Base-by-base conservation (phyloP, 768 basidiomycete genomes). In the Suillus luteus region DNA sequence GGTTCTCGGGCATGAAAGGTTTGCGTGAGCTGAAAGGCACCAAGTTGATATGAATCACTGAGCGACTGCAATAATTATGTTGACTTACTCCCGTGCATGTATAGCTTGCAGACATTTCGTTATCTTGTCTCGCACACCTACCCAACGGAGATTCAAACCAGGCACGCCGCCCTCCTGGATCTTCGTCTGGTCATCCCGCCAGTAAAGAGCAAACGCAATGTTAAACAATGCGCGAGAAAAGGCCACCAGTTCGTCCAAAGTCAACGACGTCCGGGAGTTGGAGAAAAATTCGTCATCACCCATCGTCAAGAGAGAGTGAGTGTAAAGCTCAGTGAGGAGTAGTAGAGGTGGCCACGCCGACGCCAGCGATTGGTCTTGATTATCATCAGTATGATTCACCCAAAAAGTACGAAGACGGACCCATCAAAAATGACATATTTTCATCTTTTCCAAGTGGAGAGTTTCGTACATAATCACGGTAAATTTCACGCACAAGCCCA, bases 271-370 rank as follows among this genome's bases (percentile, higher is more conserved):
- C 22, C 88, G 79, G n/a, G 75, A 71, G 58, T 63, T 65, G 2
- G 87, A 85, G 72, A 97, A 97, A 79, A 99, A 99, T 73, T 99
- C 97, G 76, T 98, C 96, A 69, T 99, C 97, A 1, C 93, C 93
- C 84, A 99, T 92, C 0, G 95, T 95, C 38, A 94, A 80, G 38
- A 99, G 83, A 1, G 88, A 85, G 64, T 96, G 91, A 2, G 87
- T 83, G 75, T 97, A 96, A 12, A 97, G 74, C 59, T 96, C 90
- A 1, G 86, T 82, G 9, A 96, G 83, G 62, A 97, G 83, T 9
- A 98, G 78, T 1, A 99, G 75, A 2, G 91, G 81, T 0, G 88
- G 82, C 86, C 92, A 95, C 11, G 79, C 74, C 0, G 74, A 31
- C 0, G 77, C 78, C 60, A 84, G 76, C 1, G 77, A 71, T 0